Evolutionary conservation across 192 early-diverging fungal genomes (phyloP), one percentile per base, ranked within the genome.

Genomic region (Thoreauomyces humboldtii): DNA sequence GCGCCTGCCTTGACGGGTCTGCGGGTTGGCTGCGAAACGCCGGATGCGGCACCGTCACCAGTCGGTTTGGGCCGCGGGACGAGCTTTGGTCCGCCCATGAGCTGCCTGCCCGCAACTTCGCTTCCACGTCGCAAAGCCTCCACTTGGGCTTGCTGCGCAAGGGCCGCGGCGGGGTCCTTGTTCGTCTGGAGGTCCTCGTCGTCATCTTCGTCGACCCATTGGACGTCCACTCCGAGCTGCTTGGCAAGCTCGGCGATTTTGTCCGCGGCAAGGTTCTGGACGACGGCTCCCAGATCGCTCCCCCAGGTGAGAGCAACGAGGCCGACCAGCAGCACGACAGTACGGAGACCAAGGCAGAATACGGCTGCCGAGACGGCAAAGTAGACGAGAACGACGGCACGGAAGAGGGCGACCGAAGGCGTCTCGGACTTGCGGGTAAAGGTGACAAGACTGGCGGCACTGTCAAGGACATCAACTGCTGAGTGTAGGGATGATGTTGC

Each of bases 191-290:
- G 5, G 42, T 15, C 27, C 5, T 7, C 25, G 12, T 12, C 55
- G 38, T 29, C 42, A 31, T 66, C 64, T 22, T 66, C 64, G 35
- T 66, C 54, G 0, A 36, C 35, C 56, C 47, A 51, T n/a, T 58
- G 42, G 19, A 48, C 57, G 3, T 59, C 42, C 2, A 59, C 28
- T 1, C 54, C 46, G 29, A 57, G 25, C 27, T 42, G 41, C 17
- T 36, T 34, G 35, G 31, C 19, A 4, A 33, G 15, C 0, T 60
- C 66, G 11, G 17, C 5, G 5, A 60, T 14, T 2, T 47, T 1
- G 17, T 31, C 51, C 9, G 2, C 6, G 11, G 46, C 55, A 50
- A 58, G 28, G 4, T 27, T 47, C 19, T 31, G 19, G 5, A 52
- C 22, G 17, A 61, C 21, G 46, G 59, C 43, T 4, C 24, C 57